Evolutionary conservation across 2,329 filamentous ascomycete genomes (phyloP).

Genomic region (Fusarium sulawesiense): DNA sequence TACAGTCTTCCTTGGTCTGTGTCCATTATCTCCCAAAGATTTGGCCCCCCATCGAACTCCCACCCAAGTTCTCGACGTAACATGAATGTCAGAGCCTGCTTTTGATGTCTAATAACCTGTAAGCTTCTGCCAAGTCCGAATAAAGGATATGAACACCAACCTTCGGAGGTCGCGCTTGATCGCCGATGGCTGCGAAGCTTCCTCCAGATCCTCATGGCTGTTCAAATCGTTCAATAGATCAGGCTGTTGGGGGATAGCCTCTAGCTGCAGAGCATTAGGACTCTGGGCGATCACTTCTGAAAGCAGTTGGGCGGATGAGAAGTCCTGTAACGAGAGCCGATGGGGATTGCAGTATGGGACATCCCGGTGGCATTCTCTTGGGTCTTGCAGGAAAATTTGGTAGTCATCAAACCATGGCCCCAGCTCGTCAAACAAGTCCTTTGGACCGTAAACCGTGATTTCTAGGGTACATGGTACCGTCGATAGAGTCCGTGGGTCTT

Average conservation of each 20-base stretch:
- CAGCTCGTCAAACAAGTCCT: slow-evolving; percentile 44
- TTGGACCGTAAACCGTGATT: slow-evolving; percentile 50
- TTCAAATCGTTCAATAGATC: slow-evolving; percentile 45
- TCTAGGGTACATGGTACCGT: slow-evolving; percentile 5
- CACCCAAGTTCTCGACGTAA: slow-evolving; percentile 53
- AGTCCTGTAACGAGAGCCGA: slow-evolving; percentile 41
- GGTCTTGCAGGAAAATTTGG: slow-evolving; percentile 52
- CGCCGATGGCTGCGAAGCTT: slow-evolving; percentile 45
- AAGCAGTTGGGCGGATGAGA: not conserved
- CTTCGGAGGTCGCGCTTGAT: slow-evolving; percentile 43
- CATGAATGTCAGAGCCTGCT: slow-evolving; percentile 59
- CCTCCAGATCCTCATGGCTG: slow-evolving; percentile 42
- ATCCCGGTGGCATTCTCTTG: slow-evolving; percentile 42
- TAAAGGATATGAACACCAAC: slow-evolving; percentile 28
- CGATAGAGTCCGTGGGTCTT: rapidly evolving
- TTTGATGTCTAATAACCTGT: slow-evolving; percentile 56
- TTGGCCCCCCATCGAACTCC: slow-evolving; percentile 43
- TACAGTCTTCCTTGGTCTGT: slow-evolving; percentile 37
- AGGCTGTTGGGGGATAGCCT: slow-evolving; percentile 13
- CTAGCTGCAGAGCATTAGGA: not conserved
- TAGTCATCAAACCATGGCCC: slow-evolving; percentile 48
- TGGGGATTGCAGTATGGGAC: slow-evolving; percentile 53
- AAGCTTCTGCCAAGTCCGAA: too few species aligned
- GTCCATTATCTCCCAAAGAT: slow-evolving; percentile 51
- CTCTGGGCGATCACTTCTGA: not conserved